Conservation (phyloP, 257 asterid species). For the Avicennia marina region DNA sequence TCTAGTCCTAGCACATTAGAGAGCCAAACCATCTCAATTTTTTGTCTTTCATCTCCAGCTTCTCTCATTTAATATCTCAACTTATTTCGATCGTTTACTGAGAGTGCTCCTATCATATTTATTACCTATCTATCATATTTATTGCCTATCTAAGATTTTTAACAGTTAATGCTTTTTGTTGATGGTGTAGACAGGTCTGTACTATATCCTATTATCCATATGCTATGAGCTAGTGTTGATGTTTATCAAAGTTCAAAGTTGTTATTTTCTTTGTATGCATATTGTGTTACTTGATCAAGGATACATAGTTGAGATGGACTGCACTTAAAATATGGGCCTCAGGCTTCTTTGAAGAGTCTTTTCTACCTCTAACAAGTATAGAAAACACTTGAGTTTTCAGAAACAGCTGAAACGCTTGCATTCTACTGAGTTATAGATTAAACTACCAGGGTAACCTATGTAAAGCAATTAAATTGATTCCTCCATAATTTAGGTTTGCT, state of each 20-base stretch:
- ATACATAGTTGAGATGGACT: too few species aligned
- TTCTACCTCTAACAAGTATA: too few species aligned
- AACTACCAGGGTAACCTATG: too few species aligned
- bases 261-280: neutral
- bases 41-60: constrained; percentile 2
- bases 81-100: neutral
- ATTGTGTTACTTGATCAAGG: constrained; percentile 1
- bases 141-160: constrained; percentile 5
- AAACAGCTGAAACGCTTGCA: too few species aligned
- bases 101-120: neutral
- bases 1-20: neutral
- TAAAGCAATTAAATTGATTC: too few species aligned
- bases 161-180: neutral
- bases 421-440: too few species aligned
- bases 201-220: too few species aligned
- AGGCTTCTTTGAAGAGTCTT: too few species aligned
- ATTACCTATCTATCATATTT: constrained; percentile 4
- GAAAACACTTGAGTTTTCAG: too few species aligned
- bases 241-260: constrained; percentile 1
- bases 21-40: neutral
- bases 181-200: neutral
- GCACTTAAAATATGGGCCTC: too few species aligned
- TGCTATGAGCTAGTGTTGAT: neutral
- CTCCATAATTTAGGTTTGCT: too few species aligned
- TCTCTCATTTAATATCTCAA: neutral